Percentiles rank a stretch among this genome's conserved stretches.
Conservation (phyloP, 2,329 filamentous ascomycete species). For the Dendrostoma leiphaemia region DNA sequence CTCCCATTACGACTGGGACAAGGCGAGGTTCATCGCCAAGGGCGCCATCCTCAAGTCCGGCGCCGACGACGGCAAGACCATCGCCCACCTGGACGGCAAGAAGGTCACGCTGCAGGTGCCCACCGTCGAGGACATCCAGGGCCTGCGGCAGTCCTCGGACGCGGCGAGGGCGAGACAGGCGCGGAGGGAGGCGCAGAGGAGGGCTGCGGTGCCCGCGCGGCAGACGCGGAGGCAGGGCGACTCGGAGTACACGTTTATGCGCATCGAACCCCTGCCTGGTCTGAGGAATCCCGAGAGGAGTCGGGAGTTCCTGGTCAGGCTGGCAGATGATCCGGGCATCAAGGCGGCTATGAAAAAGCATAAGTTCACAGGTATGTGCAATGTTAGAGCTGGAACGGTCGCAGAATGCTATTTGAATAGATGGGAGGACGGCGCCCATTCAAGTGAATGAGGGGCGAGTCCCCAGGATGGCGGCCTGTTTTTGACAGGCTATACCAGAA, state of each 20-base stretch:
- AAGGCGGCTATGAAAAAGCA: conserved; percentile 79
- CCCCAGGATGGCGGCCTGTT: too few relatives aligned
- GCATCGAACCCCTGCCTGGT: conserved; percentile 71
- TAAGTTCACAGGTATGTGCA: conserved; percentile 56
- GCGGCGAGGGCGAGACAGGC: conserved; percentile 15
- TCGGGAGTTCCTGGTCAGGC: conserved; percentile 67
- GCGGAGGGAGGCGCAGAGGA: conserved; percentile 3
- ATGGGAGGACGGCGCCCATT: neutral
- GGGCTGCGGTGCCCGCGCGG: conserved; percentile 15
- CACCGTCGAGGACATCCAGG: conserved; percentile 22
- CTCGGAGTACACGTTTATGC: conserved; percentile 75
- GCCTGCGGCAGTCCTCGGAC: conserved; percentile 23
- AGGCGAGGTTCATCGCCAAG: conserved; percentile 25
- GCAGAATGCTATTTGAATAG: neutral
- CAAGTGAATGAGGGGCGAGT: too few relatives aligned
- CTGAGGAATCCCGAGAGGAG: conserved; percentile 75
- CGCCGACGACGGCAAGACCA: conserved; percentile 22
- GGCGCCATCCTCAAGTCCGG: conserved; percentile 25
- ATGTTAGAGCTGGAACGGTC: neutral
- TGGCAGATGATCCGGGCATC: conserved; percentile 84
- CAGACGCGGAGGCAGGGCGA: conserved; percentile 44
- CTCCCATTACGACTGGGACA: conserved; percentile 21
- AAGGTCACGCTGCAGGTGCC: conserved; percentile 31
- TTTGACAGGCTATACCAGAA: too few relatives aligned
- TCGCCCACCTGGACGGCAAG: conserved; percentile 23